These are phyloP conservation scores for Chaetoscypha palmicola DNA, from an alignment of 2,329 filamentous ascomycete species.

Conservation along the genomic window DNA sequence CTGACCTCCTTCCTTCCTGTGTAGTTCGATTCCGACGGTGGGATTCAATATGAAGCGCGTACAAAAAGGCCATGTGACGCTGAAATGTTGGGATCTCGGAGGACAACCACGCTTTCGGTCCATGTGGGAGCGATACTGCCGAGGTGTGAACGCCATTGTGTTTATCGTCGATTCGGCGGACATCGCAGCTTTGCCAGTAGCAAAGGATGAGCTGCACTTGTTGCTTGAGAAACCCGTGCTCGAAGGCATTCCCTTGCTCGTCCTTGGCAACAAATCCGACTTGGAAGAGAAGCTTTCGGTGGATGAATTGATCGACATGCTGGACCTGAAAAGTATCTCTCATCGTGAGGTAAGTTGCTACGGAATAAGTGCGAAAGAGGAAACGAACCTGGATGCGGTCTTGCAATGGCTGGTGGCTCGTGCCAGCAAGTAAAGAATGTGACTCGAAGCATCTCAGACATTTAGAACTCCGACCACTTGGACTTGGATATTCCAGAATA, in stretches of 20 bases:
- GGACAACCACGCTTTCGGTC: conserved; percentile 93
- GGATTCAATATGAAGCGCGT: conserved; percentile 99
- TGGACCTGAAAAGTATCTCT: conserved; percentile 83
- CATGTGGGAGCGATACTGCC: conserved; percentile 99
- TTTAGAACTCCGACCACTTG: conserved; percentile 11
- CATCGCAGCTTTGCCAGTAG: conserved; percentile 68
- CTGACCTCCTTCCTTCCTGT: conserved; percentile 33
- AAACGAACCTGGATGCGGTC: conserved; percentile 96
- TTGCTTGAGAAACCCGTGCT: conserved; percentile 79
- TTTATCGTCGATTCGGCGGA: conserved; percentile 98
- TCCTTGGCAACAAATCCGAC: conserved; percentile 96
- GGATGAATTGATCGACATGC: conserved; percentile 87
- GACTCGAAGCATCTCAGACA: conserved; percentile 3
- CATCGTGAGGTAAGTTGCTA: conserved; percentile 97
- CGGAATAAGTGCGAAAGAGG: conserved; percentile 96
- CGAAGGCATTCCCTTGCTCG: conserved; percentile 83
- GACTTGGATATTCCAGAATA: conserved; percentile 37
- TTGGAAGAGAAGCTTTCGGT: conserved; percentile 84
- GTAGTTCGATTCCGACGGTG: conserved; percentile 93
- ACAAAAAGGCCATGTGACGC: conserved; percentile 93
- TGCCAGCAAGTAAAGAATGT: conserved; percentile 56
- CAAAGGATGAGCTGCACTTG: conserved; percentile 85
- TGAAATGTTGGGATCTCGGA: conserved; percentile 98
- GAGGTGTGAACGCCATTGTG: conserved; percentile 93
- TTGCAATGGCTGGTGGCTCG: conserved; percentile 93